Conservation (phyloP, 2,329 filamentous ascomycete genomes). For the Cladophialophora carrionii region DNA sequence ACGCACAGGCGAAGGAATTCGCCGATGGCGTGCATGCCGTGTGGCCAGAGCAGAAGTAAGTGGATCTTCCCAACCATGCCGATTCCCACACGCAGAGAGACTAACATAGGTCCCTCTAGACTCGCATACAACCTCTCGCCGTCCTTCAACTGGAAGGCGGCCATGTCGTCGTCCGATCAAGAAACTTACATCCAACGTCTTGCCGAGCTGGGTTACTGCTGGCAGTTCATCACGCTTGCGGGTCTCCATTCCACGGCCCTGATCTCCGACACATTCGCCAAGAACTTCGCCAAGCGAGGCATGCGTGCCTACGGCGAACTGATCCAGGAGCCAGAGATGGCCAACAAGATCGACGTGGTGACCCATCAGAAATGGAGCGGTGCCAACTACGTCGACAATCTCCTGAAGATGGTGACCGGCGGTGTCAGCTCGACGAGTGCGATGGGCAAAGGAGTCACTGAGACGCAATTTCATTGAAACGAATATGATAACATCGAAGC, state of each 20-base stretch:
- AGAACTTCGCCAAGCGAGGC: conserved; percentile 76
- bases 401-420: conserved; percentile 96
- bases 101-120: conserved; percentile 51
- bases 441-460: conserved; percentile 97
- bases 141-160: conserved; percentile 99
- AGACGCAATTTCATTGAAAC: conserved; percentile 82
- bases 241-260: conserved; percentile 94
- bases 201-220: conserved; percentile 88
- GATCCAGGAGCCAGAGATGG: conserved; percentile 97
- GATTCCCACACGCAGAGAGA: conserved; percentile 12
- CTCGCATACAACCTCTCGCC: conserved; percentile 98
- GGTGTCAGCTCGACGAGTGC: conserved; percentile 89
- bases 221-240: conserved; percentile 99
- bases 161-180: conserved; percentile 88
- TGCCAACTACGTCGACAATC: conserved; percentile 89
- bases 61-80: conserved; percentile 32
- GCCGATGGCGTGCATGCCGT: conserved; percentile 90
- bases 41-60: conserved; percentile 94
- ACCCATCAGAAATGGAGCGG: conserved; percentile 99
- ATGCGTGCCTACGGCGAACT: conserved; percentile 98
- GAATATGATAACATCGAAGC: neutral
- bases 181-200: conserved; percentile 96
- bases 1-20: conserved; percentile 86
- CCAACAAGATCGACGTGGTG: conserved; percentile 84
- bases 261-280: conserved; percentile 85